phyloP scores from a whole-genome alignment of 805 yeast genomes.

The Dipodascus albidus region DNA sequence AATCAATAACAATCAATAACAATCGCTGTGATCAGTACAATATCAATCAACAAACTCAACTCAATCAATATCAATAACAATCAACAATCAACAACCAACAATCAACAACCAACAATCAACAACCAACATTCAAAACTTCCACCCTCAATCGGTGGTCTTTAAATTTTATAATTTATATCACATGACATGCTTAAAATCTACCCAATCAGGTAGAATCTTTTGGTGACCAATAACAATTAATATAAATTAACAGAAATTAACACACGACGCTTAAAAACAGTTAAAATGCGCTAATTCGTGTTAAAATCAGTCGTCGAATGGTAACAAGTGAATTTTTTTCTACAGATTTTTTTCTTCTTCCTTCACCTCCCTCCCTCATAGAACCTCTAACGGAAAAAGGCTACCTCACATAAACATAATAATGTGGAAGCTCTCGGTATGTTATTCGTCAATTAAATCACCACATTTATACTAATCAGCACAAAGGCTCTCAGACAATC shows the following conservation, averaged over 20 bases:
- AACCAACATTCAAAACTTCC: no score
- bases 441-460: constrained; percentile 4
- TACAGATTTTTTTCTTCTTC: neutral
- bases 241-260: neutral
- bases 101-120: no score
- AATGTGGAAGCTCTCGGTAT: constrained; percentile 12
- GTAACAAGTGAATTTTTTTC: neutral
- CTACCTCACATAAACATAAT: constrained; percentile 1
- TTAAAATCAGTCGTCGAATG: neutral
- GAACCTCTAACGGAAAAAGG: neutral
- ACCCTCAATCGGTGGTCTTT: no score
- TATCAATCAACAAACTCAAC: no score
- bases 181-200: neutral
- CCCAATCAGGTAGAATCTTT: neutral
- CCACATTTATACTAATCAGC: constrained; percentile 1
- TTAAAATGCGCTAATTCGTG: neutral
- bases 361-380: neutral
- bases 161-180: neutral
- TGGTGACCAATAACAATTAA: neutral
- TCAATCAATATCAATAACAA: no score
- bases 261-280: neutral
- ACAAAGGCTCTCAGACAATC: constrained; percentile 15
- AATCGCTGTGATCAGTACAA: no score
- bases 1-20: no score
- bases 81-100: no score